A percentile compares a stretch with the other conserved stretches of the same genome.
These are phyloP conservation scores for Arachnomyces sp. DNA, from an alignment of 2,329 filamentous ascomycete species.

Conservation along the genomic window DNA sequence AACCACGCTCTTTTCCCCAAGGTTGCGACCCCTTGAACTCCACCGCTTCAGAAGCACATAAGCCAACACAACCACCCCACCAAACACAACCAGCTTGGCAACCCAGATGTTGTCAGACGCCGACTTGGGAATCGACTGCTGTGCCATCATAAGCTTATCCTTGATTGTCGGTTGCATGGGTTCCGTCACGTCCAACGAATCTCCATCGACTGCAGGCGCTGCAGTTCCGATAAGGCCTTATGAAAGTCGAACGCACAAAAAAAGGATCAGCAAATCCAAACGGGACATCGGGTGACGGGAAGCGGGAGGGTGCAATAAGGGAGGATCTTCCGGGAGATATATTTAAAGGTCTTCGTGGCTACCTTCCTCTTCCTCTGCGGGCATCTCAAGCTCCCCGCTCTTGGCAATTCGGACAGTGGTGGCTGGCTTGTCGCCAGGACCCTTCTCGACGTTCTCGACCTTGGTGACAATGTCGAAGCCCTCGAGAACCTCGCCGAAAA, in stretches of 20 bases:
- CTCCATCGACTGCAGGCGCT: conserved; percentile 31
- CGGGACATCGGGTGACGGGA: background rate
- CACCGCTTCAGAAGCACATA: too few relatives aligned
- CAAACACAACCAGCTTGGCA: too few relatives aligned
- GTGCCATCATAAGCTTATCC: conserved; percentile 3
- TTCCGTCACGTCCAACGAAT: conserved; percentile 35
- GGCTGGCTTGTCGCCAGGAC: conserved; percentile 47
- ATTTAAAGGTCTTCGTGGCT: conserved; percentile 57
- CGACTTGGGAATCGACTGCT: too few relatives aligned
- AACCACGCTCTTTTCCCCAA: too few relatives aligned
- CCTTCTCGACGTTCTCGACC: conserved; percentile 56
- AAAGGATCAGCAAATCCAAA: conserved; percentile 27
- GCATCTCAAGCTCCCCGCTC: conserved; percentile 55
- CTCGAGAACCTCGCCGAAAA: conserved; percentile 62
- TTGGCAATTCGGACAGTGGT: conserved; percentile 56
- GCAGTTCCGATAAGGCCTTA: conserved; percentile 39
- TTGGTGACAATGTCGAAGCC: conserved; percentile 58
- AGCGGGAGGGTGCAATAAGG: conserved; percentile 9
- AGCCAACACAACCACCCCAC: too few relatives aligned
- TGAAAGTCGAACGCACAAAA: conserved; percentile 22
- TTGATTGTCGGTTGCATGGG: conserved; percentile 13
- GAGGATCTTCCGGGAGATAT: conserved; percentile 17
- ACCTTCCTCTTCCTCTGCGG: conserved; percentile 48
- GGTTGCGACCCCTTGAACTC: too few relatives aligned
- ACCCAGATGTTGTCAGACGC: too few relatives aligned